phyloP scores from a whole-genome alignment of 164 flowering plant species.

The Warburgia ugandensis region DNA sequence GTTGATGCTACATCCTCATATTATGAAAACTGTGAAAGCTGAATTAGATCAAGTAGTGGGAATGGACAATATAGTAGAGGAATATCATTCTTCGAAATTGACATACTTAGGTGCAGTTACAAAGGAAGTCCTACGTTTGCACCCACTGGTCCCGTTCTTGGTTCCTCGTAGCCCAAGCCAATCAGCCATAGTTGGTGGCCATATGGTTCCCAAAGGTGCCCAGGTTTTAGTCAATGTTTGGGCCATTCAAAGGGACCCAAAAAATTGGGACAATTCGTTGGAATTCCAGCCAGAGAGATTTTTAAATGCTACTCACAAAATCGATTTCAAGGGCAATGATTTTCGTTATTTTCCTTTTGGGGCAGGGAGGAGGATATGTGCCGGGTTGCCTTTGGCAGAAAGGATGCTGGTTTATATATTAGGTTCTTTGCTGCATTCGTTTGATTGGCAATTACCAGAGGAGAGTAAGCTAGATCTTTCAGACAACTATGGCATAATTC shows the following conservation, averaged over 20 bases:
- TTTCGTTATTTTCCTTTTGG: constrained; percentile 19
- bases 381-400: constrained; percentile 13
- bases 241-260: constrained; percentile 5
- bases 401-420: constrained; percentile 13
- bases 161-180: neutral
- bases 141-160: constrained; percentile 4
- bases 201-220: neutral
- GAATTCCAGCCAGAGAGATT: constrained; percentile 5
- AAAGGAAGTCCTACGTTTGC: constrained; percentile 1
- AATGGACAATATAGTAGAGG: neutral
- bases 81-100: neutral
- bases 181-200: neutral
- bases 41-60: neutral
- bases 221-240: constrained; percentile 2
- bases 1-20: neutral
- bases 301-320: neutral
- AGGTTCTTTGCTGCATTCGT: constrained; percentile 13
- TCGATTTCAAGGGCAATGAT: constrained; percentile 13
- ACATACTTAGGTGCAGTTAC: constrained; percentile 1
- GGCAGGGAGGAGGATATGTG: constrained; percentile 18
- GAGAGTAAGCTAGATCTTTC: constrained; percentile 8
- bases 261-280: neutral
- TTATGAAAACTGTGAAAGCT: neutral
- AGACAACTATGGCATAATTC: constrained; percentile 11
- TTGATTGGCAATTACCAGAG: constrained; percentile 11